These are phyloP conservation scores for Colletotrichum sp. DNA, from an alignment of 2,329 filamentous ascomycete genomes.

Conservation along the genomic window DNA sequence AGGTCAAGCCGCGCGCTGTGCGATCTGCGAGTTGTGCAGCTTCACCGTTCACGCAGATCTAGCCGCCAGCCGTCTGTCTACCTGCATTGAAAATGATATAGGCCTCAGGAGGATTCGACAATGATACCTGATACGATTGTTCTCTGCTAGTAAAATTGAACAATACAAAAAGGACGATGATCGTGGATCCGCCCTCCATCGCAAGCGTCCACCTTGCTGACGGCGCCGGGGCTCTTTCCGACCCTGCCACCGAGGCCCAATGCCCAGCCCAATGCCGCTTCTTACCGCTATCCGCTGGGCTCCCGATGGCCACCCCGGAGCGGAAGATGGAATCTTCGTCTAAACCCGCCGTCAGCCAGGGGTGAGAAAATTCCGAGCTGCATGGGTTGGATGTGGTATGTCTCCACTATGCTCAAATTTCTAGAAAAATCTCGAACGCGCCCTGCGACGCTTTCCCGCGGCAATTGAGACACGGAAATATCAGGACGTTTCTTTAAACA, in stretches of 20 bases:
- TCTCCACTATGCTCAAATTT: neutral
- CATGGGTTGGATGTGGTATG: neutral
- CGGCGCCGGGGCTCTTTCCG: neutral
- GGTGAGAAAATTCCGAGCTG: neutral
- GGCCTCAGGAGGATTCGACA: neutral
- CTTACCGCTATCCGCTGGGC: conserved; percentile 5
- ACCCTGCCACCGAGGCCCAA: conserved; percentile 4
- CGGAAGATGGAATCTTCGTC: neutral
- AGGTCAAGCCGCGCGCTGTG: neutral
- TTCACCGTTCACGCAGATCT: neutral
- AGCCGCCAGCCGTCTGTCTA: neutral
- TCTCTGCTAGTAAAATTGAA: neutral
- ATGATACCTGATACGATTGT: neutral
- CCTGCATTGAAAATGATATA: neutral
- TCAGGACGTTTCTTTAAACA: neutral
- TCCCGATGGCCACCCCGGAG: neutral
- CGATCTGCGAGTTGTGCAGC: neutral
- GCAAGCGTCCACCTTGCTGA: neutral
- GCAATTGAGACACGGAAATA: neutral
- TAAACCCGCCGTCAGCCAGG: neutral
- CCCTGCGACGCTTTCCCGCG: neutral
- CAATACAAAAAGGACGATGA: neutral
- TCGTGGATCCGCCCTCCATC: neutral
- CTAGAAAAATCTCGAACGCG: neutral
- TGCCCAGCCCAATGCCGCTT: conserved; percentile 15